Evolutionary conservation across 176 grass and related monocot species (phyloP).

Genomic region (Paspalum notatum): DNA sequence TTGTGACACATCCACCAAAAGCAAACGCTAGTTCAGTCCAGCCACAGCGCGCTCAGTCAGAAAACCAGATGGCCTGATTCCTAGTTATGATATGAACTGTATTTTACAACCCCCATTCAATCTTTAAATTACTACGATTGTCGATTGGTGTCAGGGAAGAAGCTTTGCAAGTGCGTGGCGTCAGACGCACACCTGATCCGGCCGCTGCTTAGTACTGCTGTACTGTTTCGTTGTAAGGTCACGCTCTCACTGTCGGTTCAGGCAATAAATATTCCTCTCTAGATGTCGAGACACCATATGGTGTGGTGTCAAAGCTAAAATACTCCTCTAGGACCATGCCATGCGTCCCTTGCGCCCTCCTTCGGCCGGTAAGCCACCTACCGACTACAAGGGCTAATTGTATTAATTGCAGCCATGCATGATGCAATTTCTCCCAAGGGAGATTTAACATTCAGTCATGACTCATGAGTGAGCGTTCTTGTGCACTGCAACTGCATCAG

Average conservation of each 20-base stretch:
- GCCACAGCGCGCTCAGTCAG: not conserved
- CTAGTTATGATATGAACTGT: slow-evolving; percentile 7
- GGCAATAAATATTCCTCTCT: slow-evolving; percentile 32
- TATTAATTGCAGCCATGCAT: slow-evolving; percentile 2
- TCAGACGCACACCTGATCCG: slow-evolving; percentile 43
- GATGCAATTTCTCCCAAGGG: not conserved
- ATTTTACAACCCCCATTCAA: slow-evolving; percentile 11
- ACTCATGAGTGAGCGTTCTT: not conserved
- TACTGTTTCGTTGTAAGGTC: slow-evolving; percentile 54
- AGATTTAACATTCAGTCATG: too few species aligned
- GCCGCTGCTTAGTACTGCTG: slow-evolving; percentile 42
- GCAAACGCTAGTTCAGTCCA: not conserved
- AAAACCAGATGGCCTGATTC: slow-evolving; percentile 36
- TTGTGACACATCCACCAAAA: too few species aligned
- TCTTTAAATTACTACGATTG: too few species aligned
- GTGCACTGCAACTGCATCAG: not conserved
- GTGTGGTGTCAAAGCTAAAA: slow-evolving; percentile 28
- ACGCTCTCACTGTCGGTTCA: slow-evolving; percentile 32
- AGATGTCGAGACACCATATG: slow-evolving; percentile 22
- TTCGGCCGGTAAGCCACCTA: slow-evolving; percentile 41
- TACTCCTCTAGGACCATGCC: slow-evolving; percentile 29
- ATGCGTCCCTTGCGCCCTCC: slow-evolving; percentile 37
- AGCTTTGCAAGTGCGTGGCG: slow-evolving; percentile 43
- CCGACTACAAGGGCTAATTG: not conserved
- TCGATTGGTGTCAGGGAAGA: slow-evolving; percentile 36